A percentile compares a stretch with the other conserved stretches of the same genome.
phyloP scores from a whole-genome alignment of 306 rosid species.

The Vigna hirtella region DNA sequence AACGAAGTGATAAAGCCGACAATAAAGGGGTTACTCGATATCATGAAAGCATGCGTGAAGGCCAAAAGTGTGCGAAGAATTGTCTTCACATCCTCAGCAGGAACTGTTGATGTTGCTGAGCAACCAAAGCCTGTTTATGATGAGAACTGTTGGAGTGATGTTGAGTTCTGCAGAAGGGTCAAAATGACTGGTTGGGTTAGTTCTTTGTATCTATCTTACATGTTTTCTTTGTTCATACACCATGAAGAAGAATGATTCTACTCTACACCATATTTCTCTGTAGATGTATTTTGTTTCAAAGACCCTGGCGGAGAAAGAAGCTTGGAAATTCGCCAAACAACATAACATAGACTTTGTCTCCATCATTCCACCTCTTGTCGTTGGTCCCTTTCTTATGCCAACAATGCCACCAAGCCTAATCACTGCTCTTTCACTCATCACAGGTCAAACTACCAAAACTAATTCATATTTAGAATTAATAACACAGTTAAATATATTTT shows the following conservation, averaged over 20 bases:
- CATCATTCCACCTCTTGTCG: slow-evolving; percentile 71
- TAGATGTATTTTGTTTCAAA: slow-evolving; percentile 88
- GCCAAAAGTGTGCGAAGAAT: slow-evolving; percentile 65
- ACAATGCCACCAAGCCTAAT: slow-evolving; percentile 80
- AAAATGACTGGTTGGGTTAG: slow-evolving; percentile 86
- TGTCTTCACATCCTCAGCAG: slow-evolving; percentile 80
- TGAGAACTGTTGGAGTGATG: slow-evolving; percentile 74
- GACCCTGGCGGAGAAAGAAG: slow-evolving; percentile 79
- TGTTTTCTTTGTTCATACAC: not conserved
- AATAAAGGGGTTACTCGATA: slow-evolving; percentile 63
- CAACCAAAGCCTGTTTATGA: slow-evolving; percentile 43
- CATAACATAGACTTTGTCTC: slow-evolving; percentile 63
- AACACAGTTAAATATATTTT: too few species aligned
- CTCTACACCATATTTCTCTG: not conserved
- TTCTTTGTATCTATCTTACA: too few species aligned
- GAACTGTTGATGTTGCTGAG: slow-evolving; percentile 59
- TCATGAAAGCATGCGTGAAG: slow-evolving; percentile 67
- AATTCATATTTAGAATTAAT: too few species aligned
- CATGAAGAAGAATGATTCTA: not conserved
- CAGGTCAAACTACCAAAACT: slow-evolving; percentile 35
- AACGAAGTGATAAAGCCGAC: slow-evolving; percentile 84
- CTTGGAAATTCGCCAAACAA: slow-evolving; percentile 73
- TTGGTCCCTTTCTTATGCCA: slow-evolving; percentile 69
- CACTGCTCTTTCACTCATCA: slow-evolving; percentile 68
- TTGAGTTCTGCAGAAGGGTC: slow-evolving; percentile 56